Percentiles rank a stretch among this genome's conserved stretches.
phyloP scores from a whole-genome alignment of 129 eudicot genomes.

The Pseudognaphalium luteoalbum region DNA sequence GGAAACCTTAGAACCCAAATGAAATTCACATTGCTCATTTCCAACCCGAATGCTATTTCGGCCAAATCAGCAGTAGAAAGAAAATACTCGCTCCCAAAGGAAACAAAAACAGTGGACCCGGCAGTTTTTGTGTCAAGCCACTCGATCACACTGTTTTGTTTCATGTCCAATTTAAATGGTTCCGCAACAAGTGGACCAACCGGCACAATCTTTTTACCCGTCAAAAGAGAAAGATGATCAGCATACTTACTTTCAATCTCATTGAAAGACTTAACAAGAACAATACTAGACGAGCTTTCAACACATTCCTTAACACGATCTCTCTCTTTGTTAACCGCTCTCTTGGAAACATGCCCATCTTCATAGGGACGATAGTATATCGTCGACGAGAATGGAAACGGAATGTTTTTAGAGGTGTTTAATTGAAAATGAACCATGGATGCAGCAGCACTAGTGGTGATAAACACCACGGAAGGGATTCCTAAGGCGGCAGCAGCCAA shows the following conservation, averaged over 20 bases:
- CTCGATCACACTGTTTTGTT: constrained; percentile 3
- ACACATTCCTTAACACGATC: constrained; percentile 8
- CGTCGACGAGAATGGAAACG: not conserved
- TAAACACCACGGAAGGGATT: not conserved
- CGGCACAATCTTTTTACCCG: not conserved
- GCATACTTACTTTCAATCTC: constrained; percentile 2
- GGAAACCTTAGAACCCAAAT: constrained; percentile 28
- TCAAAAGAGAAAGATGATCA: not conserved
- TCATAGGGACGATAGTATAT: constrained; percentile 4
- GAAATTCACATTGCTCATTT: constrained; percentile 28
- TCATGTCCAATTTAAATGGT: not conserved
- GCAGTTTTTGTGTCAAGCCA: constrained; percentile 22
- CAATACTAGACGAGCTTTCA: not conserved
- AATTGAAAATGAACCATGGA: constrained; percentile 1
- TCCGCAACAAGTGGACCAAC: constrained; percentile 12
- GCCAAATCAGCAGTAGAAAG: not conserved
- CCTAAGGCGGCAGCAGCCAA: not conserved
- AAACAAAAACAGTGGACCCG: constrained; percentile 12
- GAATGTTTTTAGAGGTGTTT: not conserved
- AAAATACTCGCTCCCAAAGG: constrained; percentile 26
- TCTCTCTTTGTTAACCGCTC: not conserved
- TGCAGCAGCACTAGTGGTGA: constrained; percentile 5
- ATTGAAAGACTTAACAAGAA: constrained; percentile 2
- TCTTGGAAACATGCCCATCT: not conserved
- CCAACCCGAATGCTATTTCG: constrained; percentile 28